Percentiles rank a stretch among this genome's conserved stretches.
phyloP scores from a whole-genome alignment of 2,329 filamentous ascomycete genomes.

The Arthrocladium fulminans region DNA sequence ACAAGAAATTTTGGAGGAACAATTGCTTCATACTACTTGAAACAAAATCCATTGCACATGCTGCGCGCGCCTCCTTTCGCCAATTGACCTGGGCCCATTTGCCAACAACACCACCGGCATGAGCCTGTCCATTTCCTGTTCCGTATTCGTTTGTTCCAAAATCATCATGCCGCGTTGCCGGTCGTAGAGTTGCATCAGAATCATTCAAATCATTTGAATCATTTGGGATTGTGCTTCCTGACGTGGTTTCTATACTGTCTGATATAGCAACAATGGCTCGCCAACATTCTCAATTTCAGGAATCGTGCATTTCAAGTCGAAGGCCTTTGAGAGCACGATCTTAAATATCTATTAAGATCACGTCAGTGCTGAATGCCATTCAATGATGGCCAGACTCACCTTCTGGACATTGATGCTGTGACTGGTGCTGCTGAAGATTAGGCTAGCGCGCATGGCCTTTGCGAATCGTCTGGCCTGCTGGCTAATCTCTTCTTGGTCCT shows the following conservation, averaged over 20 bases:
- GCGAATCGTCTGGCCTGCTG: constrained; percentile 93
- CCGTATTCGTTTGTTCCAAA: not conserved
- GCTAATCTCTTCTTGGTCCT: constrained; percentile 97
- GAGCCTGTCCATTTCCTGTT: not conserved
- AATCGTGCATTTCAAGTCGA: constrained; percentile 97
- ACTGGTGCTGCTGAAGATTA: constrained; percentile 98
- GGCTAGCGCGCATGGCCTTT: constrained; percentile 92
- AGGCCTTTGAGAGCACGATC: constrained; percentile 96
- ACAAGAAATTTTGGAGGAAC: not conserved
- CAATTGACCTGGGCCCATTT: not conserved
- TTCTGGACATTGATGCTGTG: constrained; percentile 99
- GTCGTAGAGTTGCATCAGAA: constrained; percentile 7
- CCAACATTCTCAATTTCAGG: constrained; percentile 97
- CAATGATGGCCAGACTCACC: constrained; percentile 42
- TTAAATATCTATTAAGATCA: constrained; percentile 74
- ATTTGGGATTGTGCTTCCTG: not conserved
- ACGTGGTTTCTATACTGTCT: constrained; percentile 39
- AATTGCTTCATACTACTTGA: not conserved
- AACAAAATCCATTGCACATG: not conserved
- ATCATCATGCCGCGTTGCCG: constrained; percentile 3
- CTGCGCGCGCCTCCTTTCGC: constrained; percentile 5
- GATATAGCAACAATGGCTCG: constrained; percentile 88
- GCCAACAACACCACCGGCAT: not conserved
- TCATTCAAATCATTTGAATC: constrained; percentile 4
- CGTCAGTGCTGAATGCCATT: constrained; percentile 10